Conservation (phyloP, 176 grass and related monocot genomes). For the Aegilops speltoides region DNA sequence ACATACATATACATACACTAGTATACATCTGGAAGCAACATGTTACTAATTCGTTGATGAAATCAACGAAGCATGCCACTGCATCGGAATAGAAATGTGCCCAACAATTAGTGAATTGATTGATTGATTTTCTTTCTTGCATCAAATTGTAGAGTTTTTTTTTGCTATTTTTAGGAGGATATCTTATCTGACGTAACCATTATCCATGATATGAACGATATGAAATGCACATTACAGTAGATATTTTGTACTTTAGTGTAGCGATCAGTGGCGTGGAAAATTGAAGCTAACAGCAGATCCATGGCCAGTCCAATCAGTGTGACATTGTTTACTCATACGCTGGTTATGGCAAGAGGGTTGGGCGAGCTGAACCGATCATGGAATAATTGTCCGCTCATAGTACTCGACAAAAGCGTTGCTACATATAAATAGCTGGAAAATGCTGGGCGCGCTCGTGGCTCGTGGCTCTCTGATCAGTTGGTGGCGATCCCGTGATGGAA, state of each 20-base stretch:
- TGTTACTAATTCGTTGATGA: background rate
- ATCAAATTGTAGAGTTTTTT: no score
- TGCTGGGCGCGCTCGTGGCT: background rate
- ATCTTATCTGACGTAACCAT: background rate
- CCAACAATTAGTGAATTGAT: background rate
- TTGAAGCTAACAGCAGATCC: no score
- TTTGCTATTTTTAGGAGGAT: background rate
- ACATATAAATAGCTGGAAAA: background rate
- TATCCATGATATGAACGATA: background rate
- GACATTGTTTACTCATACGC: background rate
- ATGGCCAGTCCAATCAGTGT: background rate
- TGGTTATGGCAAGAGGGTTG: background rate
- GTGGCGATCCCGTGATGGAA: background rate
- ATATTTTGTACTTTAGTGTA: background rate
- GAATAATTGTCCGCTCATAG: background rate
- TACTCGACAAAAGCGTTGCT: background rate
- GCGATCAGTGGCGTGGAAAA: background rate
- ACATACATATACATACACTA: background rate
- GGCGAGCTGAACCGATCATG: background rate
- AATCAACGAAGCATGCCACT: background rate
- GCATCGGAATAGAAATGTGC: background rate
- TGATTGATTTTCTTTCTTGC: background rate
- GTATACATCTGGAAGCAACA: background rate
- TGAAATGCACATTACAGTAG: background rate
- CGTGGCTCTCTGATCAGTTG: background rate